phyloP scores from a whole-genome alignment of 306 rosid genomes.

The Aeschynomene evenia region DNA sequence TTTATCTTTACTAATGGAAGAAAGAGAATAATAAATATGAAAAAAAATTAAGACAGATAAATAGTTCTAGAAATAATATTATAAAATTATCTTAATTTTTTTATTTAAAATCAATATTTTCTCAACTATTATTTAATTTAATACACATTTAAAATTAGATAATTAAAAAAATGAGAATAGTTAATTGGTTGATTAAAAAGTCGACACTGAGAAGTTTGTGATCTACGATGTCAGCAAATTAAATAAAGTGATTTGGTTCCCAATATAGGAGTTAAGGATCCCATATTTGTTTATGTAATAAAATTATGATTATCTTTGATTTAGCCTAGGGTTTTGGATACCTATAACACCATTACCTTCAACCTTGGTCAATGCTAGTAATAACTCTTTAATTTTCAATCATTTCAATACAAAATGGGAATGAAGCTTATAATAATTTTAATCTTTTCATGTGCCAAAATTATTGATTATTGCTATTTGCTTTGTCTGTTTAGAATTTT shows the following conservation, averaged over 20 bases:
- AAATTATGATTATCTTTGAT: constrained; percentile 5
- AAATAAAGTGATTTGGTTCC: constrained; percentile 34
- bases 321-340: constrained; percentile 52
- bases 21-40: too few species aligned
- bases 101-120: too few species aligned
- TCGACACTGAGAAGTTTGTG: constrained; percentile 16
- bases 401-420: not conserved
- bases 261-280: constrained; percentile 24
- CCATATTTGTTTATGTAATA: constrained; percentile 1
- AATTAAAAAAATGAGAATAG: too few species aligned
- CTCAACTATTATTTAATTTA: too few species aligned
- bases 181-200: constrained; percentile 8
- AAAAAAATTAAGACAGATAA: too few species aligned
- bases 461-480: too few species aligned
- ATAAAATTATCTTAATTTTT: too few species aligned
- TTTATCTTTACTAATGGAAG: too few species aligned
- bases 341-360: constrained; percentile 26
- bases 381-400: constrained; percentile 3
- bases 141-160: too few species aligned
- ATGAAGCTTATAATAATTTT: not conserved
- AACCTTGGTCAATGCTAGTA: constrained; percentile 27
- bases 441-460: too few species aligned
- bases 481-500: too few species aligned
- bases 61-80: too few species aligned
- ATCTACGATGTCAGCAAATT: constrained; percentile 41